phyloP scores from a whole-genome alignment of 2,329 filamentous ascomycete genomes.

The Colletotrichum sp. region DNA sequence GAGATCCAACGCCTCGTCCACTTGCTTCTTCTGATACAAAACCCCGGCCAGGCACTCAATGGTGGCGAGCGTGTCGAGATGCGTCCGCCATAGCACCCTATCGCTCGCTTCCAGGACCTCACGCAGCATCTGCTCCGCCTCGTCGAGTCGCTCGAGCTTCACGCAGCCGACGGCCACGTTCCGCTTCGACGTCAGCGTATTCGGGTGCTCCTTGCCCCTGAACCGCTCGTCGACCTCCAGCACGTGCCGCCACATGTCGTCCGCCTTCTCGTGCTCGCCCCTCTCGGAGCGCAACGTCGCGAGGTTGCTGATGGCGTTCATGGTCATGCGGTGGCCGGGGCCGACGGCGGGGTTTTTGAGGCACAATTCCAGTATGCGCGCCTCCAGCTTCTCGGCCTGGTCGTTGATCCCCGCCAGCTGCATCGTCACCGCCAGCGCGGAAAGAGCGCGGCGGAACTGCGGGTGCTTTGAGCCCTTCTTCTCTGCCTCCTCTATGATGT shows the following conservation, averaged over 20 bases:
- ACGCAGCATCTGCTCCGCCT: constrained; percentile 33
- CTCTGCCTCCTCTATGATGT: not conserved
- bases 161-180: not conserved
- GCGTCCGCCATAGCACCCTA: not conserved
- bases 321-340: not conserved
- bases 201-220: not conserved
- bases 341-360: not conserved
- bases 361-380: not conserved
- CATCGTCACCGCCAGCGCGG: not conserved
- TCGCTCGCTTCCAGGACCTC: constrained; percentile 25
- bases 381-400: not conserved
- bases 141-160: constrained; percentile 36
- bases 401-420: not conserved
- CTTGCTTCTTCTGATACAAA: not conserved
- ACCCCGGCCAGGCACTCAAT: not conserved
- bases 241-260: not conserved
- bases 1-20: not conserved
- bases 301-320: not conserved
- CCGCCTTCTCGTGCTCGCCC: not conserved
- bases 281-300: not conserved
- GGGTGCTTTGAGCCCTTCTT: not conserved
- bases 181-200: not conserved
- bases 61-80: not conserved
- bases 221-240: not conserved
- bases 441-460: not conserved